Evolutionary conservation across 441 rosid genomes (phyloP).

Genomic region (Gossypium laxum): DNA sequence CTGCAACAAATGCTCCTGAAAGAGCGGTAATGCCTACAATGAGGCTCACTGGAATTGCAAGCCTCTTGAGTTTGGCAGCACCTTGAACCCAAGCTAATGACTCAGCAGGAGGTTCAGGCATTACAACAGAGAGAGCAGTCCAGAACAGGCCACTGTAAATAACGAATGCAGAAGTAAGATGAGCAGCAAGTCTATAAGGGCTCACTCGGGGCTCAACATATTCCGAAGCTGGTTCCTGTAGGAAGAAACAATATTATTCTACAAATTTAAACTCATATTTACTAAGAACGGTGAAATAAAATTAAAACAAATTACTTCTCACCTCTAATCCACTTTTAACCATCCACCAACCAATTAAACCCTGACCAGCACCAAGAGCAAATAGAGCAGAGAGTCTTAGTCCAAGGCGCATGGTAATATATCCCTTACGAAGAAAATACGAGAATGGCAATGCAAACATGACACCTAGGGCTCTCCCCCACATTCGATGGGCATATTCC

Average conservation of each 20-base stretch:
- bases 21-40: conserved; percentile 74
- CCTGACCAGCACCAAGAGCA: conserved; percentile 94
- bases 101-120: conserved; percentile 90
- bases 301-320: conserved; percentile 8
- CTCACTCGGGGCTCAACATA: conserved; percentile 81
- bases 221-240: conserved; percentile 80
- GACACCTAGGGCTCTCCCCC: conserved; percentile 94
- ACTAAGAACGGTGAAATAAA: not conserved
- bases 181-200: conserved; percentile 87
- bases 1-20: conserved; percentile 90
- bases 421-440: conserved; percentile 73
- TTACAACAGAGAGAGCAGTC: conserved; percentile 80
- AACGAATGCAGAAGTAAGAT: conserved; percentile 81
- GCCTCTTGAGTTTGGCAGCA: conserved; percentile 71
- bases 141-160: conserved; percentile 83
- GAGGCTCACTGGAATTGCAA: conserved; percentile 71
- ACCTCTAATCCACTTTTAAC: conserved; percentile 96
- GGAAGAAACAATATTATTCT: conserved; percentile 4
- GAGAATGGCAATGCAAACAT: conserved; percentile 94
- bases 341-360: conserved; percentile 98
- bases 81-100: conserved; percentile 69
- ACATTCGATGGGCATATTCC: conserved; percentile 95
- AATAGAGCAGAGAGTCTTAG: conserved; percentile 62
- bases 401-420: conserved; percentile 72
- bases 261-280: not conserved